These are phyloP conservation scores for Delonix regia DNA, from an alignment of 306 rosid genomes.

Conservation along the genomic window DNA sequence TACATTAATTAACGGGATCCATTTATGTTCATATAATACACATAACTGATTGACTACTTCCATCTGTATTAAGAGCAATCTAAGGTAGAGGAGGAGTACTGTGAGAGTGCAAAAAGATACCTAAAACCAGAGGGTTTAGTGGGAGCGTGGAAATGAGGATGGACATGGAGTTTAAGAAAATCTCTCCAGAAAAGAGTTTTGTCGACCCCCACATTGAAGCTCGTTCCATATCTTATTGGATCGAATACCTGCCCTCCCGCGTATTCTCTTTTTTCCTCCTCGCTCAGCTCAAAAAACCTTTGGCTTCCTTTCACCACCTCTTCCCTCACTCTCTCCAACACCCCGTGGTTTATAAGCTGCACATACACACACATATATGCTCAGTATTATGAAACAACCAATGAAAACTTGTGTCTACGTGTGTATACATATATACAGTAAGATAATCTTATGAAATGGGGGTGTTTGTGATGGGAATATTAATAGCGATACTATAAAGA, in stretches of 20 bases:
- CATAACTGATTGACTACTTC: too few species aligned
- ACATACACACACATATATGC: too few species aligned
- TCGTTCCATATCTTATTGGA: slow-evolving; percentile 59
- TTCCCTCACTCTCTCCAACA: slow-evolving; percentile 38
- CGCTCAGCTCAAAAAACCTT: slow-evolving; percentile 48
- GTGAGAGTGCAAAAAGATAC: too few species aligned
- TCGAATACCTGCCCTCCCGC: slow-evolving; percentile 40
- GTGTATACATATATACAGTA: too few species aligned
- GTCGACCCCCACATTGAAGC: slow-evolving; percentile 53
- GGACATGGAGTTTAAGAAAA: slow-evolving; percentile 60
- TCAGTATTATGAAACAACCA: too few species aligned
- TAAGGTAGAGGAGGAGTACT: too few species aligned
- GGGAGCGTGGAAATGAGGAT: slow-evolving; percentile 47
- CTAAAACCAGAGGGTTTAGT: not conserved
- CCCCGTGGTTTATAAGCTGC: not conserved
- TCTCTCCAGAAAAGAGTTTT: slow-evolving; percentile 60
- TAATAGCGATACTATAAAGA: slow-evolving; percentile 44
- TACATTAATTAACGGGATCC: too few species aligned
- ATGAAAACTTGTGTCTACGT: too few species aligned
- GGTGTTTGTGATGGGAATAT: too few species aligned
- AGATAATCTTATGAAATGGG: too few species aligned
- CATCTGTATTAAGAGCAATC: too few species aligned
- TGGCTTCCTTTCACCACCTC: slow-evolving; percentile 32
- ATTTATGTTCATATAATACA: too few species aligned
- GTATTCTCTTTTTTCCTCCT: slow-evolving; percentile 52